A percentile compares a stretch with the other conserved stretches of the same genome.
These are phyloP conservation scores for Climacium dendroides DNA, from an alignment of 225 moss, liverwort and hornwort genomes.

Conservation along the genomic window DNA sequence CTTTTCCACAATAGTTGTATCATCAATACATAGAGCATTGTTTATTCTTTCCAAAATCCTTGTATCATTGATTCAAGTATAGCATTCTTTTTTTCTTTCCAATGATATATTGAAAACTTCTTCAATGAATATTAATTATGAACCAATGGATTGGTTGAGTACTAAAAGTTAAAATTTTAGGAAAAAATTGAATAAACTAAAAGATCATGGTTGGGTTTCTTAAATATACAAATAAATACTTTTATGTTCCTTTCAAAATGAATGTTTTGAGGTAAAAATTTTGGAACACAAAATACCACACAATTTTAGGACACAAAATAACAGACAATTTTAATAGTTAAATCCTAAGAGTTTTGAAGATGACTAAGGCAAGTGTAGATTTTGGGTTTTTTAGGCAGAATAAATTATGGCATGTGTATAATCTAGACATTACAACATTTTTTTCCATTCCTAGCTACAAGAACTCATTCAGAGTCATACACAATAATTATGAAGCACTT, in stretches of 20 bases:
- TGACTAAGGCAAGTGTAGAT: not conserved
- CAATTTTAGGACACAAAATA: accelerated
- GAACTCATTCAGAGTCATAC: not conserved
- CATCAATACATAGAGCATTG: not conserved
- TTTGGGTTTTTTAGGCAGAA: not conserved
- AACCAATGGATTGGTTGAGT: not conserved
- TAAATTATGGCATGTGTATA: not conserved
- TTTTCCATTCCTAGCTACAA: not conserved
- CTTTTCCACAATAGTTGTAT: not conserved
- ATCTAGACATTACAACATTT: not conserved
- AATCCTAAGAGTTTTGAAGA: accelerated
- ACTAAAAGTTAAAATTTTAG: not conserved
- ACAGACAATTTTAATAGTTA: not conserved
- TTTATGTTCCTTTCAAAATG: not conserved
- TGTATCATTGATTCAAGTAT: not conserved
- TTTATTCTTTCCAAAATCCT: not conserved
- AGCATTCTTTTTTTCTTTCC: not conserved
- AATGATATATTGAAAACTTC: not conserved
- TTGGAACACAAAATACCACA: not conserved
- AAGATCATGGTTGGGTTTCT: too few relatives aligned
- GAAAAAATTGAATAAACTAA: not conserved
- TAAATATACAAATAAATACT: not conserved
- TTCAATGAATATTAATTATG: not conserved
- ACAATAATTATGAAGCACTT: not conserved
- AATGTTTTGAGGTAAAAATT: not conserved